Conservation (phyloP, 2,329 filamentous ascomycete species). For the Thielaviopsis musarum region DNA sequence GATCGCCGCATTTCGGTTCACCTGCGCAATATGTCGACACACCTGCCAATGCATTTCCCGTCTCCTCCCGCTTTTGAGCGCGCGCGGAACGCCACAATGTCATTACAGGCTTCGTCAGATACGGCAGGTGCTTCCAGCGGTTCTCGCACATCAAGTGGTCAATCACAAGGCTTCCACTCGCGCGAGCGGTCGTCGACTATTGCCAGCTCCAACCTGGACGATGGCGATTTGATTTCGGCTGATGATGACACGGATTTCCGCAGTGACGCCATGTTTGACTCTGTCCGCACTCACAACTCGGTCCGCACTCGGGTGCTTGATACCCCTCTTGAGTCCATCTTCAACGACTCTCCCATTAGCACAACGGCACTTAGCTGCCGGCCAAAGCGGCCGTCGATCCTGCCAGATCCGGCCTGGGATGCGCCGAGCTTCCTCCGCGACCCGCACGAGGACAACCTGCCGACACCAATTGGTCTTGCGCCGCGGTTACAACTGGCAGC, state of each 20-base stretch:
- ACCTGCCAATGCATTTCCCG: constrained; percentile 1
- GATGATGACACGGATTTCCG: constrained; percentile 66
- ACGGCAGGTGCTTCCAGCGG: constrained; percentile 19
- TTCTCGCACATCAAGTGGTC: constrained; percentile 5
- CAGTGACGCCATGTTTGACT: constrained; percentile 65
- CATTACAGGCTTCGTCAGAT: constrained; percentile 27
- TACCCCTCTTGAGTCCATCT: constrained; percentile 62
- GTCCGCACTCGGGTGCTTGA: constrained; percentile 48
- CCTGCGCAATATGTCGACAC: constrained; percentile 14
- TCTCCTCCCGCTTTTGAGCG: constrained; percentile 15
- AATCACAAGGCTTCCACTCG: constrained; percentile 13
- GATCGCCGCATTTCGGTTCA: neutral
- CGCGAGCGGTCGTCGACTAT: constrained; percentile 36
- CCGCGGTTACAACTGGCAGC: constrained; percentile 15
- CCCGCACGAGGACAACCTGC: constrained; percentile 42
- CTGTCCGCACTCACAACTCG: constrained; percentile 53
- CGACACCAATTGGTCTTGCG: constrained; percentile 32
- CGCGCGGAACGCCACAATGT: constrained; percentile 14
- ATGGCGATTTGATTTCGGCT: constrained; percentile 44
- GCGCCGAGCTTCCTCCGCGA: constrained; percentile 21
- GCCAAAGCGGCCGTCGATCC: constrained; percentile 10
- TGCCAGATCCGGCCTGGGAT: constrained; percentile 11
- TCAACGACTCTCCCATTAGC: constrained; percentile 58
- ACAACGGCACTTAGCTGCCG: constrained; percentile 26
- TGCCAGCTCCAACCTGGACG: constrained; percentile 53